These are phyloP conservation scores for Fraxinus americana DNA, from an alignment of 257 asterid genomes.

Conservation along the genomic window DNA sequence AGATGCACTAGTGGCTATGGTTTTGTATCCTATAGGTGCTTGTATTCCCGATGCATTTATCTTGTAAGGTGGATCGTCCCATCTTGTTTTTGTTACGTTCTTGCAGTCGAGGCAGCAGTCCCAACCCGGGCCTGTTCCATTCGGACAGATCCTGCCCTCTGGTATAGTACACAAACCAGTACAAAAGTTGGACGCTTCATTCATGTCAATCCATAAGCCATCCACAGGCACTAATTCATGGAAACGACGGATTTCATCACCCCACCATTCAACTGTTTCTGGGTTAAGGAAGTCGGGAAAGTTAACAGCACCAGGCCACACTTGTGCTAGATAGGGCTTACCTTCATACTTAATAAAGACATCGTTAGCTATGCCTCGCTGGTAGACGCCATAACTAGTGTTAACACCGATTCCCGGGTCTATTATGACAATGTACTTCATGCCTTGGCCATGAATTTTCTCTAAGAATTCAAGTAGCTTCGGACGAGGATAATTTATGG, in stretches of 20 bases:
- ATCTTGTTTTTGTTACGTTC: constrained; percentile 66
- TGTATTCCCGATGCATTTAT: constrained; percentile 83
- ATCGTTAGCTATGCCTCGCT: constrained; percentile 68
- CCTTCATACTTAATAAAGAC: constrained; percentile 83
- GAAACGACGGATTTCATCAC: constrained; percentile 71
- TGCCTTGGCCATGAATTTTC: constrained; percentile 78
- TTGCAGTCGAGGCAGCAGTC: constrained; percentile 84
- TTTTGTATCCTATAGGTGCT: constrained; percentile 77
- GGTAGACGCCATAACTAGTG: constrained; percentile 64
- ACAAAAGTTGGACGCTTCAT: constrained; percentile 91
- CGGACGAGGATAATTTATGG: constrained; percentile 72
- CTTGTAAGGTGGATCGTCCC: constrained; percentile 98
- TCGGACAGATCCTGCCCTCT: constrained; percentile 59
- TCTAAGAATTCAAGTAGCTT: constrained; percentile 73
- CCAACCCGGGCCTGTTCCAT: constrained; percentile 93
- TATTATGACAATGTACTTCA: constrained; percentile 81
- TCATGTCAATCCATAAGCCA: constrained; percentile 97
- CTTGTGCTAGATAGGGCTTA: constrained; percentile 81
- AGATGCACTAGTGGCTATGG: constrained; percentile 81
- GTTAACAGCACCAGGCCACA: constrained; percentile 96
- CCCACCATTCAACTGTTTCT: constrained; percentile 85
- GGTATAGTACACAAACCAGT: constrained; percentile 82
- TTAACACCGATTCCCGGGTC: constrained; percentile 95
- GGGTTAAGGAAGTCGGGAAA: constrained; percentile 97
- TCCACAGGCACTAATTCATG: constrained; percentile 88